A percentile compares a stretch with the other conserved stretches of the same genome.
These are phyloP conservation scores for Claviceps pazoutovae DNA, from an alignment of 2,329 filamentous ascomycete genomes.

Conservation along the genomic window DNA sequence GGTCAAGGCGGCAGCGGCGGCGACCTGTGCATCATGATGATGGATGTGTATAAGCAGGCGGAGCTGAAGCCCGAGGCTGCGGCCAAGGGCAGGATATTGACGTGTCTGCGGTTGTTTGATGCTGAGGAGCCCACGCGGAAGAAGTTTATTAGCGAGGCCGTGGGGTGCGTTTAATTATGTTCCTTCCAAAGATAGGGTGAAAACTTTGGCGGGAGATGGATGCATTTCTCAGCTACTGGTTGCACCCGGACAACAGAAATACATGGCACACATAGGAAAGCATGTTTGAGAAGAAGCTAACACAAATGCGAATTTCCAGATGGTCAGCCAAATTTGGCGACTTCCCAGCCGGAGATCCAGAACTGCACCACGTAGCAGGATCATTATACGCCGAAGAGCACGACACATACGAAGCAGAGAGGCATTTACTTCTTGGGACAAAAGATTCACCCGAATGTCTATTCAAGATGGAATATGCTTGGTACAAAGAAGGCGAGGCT, in stretches of 20 bases:
- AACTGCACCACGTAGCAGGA: slow-evolving; percentile 85
- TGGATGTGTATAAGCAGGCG: slow-evolving; percentile 84
- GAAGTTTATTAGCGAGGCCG: slow-evolving; percentile 77
- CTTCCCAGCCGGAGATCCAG: slow-evolving; percentile 81
- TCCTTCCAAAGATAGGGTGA: no score
- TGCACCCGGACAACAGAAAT: background rate
- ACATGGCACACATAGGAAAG: background rate
- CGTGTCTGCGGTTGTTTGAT: slow-evolving; percentile 67
- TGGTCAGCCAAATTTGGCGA: slow-evolving; percentile 83
- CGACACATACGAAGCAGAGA: slow-evolving; percentile 85
- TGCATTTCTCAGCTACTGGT: no score
- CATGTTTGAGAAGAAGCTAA: slow-evolving; percentile 1
- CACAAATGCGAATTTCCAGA: slow-evolving; percentile 12
- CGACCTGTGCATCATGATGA: slow-evolving; percentile 72
- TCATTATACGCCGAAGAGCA: slow-evolving; percentile 84
- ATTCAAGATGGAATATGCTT: slow-evolving; percentile 74
- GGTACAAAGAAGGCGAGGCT: slow-evolving; percentile 81
- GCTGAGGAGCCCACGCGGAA: slow-evolving; percentile 79
- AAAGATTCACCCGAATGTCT: slow-evolving; percentile 74
- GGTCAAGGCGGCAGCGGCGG: slow-evolving; percentile 90
- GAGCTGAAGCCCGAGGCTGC: slow-evolving; percentile 63
- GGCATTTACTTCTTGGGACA: slow-evolving; percentile 77
- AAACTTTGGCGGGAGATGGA: no score
- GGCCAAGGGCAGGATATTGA: slow-evolving; percentile 62
- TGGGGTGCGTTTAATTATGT: slow-evolving; percentile 39